Conservation (phyloP, 768 basidiomycete species). For the Serendipita vermifera region DNA sequence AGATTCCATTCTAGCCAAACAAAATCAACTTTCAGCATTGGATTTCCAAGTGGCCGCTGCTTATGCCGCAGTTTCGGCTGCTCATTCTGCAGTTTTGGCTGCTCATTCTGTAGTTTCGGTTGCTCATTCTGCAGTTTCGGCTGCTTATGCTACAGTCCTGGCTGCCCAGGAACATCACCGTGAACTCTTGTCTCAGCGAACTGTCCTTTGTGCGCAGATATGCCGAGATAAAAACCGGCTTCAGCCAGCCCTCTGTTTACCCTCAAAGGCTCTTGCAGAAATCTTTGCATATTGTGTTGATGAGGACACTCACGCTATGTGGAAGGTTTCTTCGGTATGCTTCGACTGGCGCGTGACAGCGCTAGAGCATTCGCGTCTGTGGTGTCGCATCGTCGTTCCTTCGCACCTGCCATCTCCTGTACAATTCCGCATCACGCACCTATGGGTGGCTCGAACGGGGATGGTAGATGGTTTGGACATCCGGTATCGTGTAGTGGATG, state of each 20-base stretch:
- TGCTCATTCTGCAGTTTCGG: too few species aligned
- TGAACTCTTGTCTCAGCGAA: background rate
- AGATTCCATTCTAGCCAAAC: constrained; percentile 1
- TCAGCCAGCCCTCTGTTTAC: background rate
- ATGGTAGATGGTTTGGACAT: background rate
- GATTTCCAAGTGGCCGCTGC: constrained; percentile 4
- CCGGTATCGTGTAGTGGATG: constrained; percentile 2
- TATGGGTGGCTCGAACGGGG: constrained; percentile 1
- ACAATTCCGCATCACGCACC: constrained; percentile 1
- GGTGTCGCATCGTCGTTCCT: constrained; percentile 5
- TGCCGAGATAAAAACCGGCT: constrained; percentile 8
- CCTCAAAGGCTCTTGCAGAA: background rate
- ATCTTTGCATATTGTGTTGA: constrained; percentile 1
- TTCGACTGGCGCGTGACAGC: constrained; percentile 2
- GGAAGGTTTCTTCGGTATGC: constrained; percentile 4
- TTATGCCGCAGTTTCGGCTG: background rate
- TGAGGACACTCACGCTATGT: background rate
- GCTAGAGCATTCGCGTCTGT: background rate
- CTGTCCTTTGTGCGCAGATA: constrained; percentile 1
- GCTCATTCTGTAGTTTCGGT: too few species aligned
- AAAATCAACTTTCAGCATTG: background rate
- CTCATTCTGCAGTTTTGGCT: too few species aligned
- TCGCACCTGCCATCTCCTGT: background rate
- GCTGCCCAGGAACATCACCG: constrained; percentile 1
- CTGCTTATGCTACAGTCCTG: too few species aligned